These are phyloP conservation scores for Hypoxylon sp. DNA, from an alignment of 2,329 filamentous ascomycete genomes.

Conservation along the genomic window DNA sequence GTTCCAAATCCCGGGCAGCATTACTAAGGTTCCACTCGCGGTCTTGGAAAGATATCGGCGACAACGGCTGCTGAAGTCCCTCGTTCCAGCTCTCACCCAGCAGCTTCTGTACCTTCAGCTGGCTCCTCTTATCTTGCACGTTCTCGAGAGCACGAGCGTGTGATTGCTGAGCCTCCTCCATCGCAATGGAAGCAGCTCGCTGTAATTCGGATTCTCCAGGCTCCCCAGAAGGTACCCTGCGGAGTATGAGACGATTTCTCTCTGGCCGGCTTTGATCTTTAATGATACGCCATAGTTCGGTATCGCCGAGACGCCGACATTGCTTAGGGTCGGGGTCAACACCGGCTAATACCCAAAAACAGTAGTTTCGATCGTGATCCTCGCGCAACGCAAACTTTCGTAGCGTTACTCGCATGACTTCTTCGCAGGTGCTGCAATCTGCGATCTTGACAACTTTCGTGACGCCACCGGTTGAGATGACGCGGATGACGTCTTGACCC, in stretches of 20 bases:
- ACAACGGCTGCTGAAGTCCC: constrained; percentile 84
- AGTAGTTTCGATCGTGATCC: constrained; percentile 93
- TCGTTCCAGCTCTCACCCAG: constrained; percentile 89
- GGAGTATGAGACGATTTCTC: constrained; percentile 87
- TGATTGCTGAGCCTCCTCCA: constrained; percentile 84
- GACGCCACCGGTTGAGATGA: constrained; percentile 91
- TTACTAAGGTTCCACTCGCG: constrained; percentile 75
- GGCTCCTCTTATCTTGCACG: constrained; percentile 78
- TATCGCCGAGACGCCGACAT: constrained; percentile 85
- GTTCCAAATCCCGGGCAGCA: constrained; percentile 68
- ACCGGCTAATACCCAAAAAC: constrained; percentile 93
- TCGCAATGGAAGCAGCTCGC: constrained; percentile 87
- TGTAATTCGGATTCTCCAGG: constrained; percentile 89
- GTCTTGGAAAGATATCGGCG: constrained; percentile 79
- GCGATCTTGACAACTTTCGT: constrained; percentile 95
- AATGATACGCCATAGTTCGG: constrained; percentile 90
- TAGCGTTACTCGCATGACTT: constrained; percentile 90
- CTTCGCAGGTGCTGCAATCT: constrained; percentile 90
- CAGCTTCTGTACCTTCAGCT: constrained; percentile 88
- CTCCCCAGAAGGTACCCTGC: constrained; percentile 92
- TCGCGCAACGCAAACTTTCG: constrained; percentile 90
- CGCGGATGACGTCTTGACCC: constrained; percentile 89
- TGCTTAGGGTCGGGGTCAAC: constrained; percentile 84
- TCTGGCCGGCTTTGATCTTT: constrained; percentile 88
- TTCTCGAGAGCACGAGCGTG: constrained; percentile 73